Evolutionary conservation across 805 yeast genomes (phyloP), one percentile per base, ranked within the genome.

Genomic region (Myxozyma nipponensis): DNA sequence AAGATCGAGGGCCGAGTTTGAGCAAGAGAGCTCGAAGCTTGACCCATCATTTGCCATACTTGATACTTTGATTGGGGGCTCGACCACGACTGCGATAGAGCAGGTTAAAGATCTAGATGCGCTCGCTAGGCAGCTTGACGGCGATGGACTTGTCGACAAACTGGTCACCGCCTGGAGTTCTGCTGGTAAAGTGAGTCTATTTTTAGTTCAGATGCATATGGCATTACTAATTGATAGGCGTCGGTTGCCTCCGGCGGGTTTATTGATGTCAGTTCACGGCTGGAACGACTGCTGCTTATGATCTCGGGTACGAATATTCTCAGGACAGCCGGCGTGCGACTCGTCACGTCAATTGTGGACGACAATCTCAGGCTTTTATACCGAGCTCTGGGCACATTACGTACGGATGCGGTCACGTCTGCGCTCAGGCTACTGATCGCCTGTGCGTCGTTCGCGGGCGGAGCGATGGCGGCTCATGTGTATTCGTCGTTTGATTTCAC

Each of bases 401-500:
- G 82, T 55, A 79, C 85, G 0, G 71, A 78, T 1, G 63, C 76
- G 1, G 79, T 90, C 0, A 79, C 77, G 47, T 84, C 93, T 1
- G 74, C 77, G 2, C 64, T 88, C n/a, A 66, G 76, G 39, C 60
- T 89, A 7, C 65, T 91, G 56, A 69, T 68, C 18, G 75, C 77
- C 42, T 71, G 84, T 24, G 73, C 80, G 3, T 56, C 65, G 0
- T 81, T 74, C 59, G 72, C 76, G 41, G 69, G 75, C 23, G 81
- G 83, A 1, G 66, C 71, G 1, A 65, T 77, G 42, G 65, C 81
- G 1, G 82, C 78, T 46, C 82, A 78, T 5, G 77, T 90, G 18
- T 63, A 82, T 30, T 78, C 82, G 15, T 66, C 72, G 39, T 85
- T 90, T 62, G 96, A 90, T 67, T 73, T 87, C 47, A 70, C 81